These are phyloP conservation scores for Aspergillus puulaauensis DNA, from an alignment of 2,329 filamentous ascomycete species.

Conservation along the genomic window DNA sequence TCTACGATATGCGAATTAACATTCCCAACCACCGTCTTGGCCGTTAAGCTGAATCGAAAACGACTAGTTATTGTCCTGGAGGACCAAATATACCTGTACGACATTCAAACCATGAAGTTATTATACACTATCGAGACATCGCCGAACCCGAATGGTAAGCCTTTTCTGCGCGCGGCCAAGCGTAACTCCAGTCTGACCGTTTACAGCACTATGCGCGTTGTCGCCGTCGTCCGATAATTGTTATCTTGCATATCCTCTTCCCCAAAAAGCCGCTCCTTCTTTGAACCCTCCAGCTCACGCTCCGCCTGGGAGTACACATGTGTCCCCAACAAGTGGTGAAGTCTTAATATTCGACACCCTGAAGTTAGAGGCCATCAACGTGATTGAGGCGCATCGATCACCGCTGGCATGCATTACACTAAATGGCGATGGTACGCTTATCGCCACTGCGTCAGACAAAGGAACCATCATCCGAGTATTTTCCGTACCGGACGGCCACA, in stretches of 20 bases:
- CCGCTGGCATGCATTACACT: constrained; percentile 87
- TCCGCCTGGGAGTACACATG: constrained; percentile 70
- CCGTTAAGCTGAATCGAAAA: constrained; percentile 91
- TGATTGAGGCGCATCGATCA: constrained; percentile 91
- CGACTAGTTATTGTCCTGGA: constrained; percentile 90
- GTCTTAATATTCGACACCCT: constrained; percentile 90
- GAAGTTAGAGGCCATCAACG: constrained; percentile 88
- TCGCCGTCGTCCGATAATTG: constrained; percentile 95
- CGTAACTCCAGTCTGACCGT: constrained; percentile 13
- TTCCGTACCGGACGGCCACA: constrained; percentile 83
- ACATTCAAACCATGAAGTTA: constrained; percentile 97
- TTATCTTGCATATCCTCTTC: constrained; percentile 90
- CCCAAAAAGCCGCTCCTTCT: constrained; percentile 58
- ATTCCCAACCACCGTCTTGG: constrained; percentile 93
- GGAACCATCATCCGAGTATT: constrained; percentile 97
- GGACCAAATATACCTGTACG: constrained; percentile 96
- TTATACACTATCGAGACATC: constrained; percentile 91
- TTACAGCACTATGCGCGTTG: constrained; percentile 77
- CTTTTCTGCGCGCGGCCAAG: neutral
- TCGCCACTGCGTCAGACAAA: constrained; percentile 95
- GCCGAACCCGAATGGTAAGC: constrained; percentile 74
- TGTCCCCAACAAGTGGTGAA: constrained; percentile 83
- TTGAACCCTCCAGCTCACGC: constrained; percentile 72
- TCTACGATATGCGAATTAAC: constrained; percentile 97
- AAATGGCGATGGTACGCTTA: constrained; percentile 85